Evolutionary conservation across 768 basidiomycete genomes (phyloP).

Genomic region (Mycena kentingensis): DNA sequence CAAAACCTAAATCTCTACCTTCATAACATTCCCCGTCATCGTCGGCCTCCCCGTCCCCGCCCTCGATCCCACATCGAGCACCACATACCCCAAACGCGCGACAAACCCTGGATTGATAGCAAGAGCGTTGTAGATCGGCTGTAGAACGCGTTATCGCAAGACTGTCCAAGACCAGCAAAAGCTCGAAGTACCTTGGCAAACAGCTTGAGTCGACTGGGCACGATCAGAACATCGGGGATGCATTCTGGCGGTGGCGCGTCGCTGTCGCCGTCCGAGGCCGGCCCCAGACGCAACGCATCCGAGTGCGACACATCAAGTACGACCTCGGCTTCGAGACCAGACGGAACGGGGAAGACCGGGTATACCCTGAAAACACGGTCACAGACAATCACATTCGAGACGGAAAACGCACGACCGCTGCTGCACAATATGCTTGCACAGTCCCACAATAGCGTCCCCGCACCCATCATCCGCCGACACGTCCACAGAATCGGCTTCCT

Average conservation of each 20-base stretch:
- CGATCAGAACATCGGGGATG: constrained; percentile 81
- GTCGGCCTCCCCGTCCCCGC: not conserved
- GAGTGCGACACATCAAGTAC: constrained; percentile 90
- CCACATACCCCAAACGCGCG: constrained; percentile 58
- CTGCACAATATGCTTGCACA: constrained; percentile 78
- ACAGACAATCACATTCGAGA: too few species aligned
- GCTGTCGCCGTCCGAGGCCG: constrained; percentile 3
- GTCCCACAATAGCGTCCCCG: constrained; percentile 75
- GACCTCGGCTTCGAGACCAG: constrained; percentile 72
- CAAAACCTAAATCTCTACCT: not conserved
- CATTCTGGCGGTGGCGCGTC: constrained; percentile 42
- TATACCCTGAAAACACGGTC: too few species aligned
- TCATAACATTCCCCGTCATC: constrained; percentile 3
- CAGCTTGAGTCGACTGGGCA: constrained; percentile 87
- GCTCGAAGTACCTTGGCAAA: constrained; percentile 72
- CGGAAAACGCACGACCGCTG: constrained; percentile 70
- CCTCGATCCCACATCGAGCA: constrained; percentile 39
- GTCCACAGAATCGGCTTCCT: constrained; percentile 55
- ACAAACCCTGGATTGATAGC: constrained; percentile 88
- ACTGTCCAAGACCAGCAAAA: not conserved
- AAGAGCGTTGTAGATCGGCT: constrained; percentile 77
- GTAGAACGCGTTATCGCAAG: not conserved
- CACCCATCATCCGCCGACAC: constrained; percentile 44
- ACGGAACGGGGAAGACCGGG: constrained; percentile 87
- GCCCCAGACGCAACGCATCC: constrained; percentile 40